Base-by-base conservation (phyloP, 2,329 filamentous ascomycete genomes). In the Alternaria postmessia region DNA sequence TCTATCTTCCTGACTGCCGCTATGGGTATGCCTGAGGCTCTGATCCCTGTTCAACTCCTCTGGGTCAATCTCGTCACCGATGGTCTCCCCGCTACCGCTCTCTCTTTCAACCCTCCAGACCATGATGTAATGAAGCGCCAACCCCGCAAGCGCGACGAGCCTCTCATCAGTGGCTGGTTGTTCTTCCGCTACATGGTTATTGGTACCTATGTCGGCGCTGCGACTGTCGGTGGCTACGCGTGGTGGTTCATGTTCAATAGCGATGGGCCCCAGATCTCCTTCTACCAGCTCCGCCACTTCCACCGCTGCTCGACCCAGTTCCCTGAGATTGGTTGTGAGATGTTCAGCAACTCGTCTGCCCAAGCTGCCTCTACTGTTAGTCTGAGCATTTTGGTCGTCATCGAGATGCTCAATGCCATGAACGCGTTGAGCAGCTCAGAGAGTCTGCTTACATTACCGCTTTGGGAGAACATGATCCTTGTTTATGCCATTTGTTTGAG, bases 171-270 rank as follows among this genome's bases (percentile, higher is more conserved):
- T 44, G 93, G 94, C 61, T 99, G 95, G 95, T 83, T 99, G 39
- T 97, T 99, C 84, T 93, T 98, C 86, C 89, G 95, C 54, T 99
- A 99, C 81, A 89, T 99, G 84, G 89, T 98, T 51, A 95, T 99
- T 71, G 95, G 95, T 63, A 93, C 89, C 8, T 99, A 99, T 67
- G 95, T 99, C 59, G 95, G 95, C 76, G 85, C 93, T 41, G 95
- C 95, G 54, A 99, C 95, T 4, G 96, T 99, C 20, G 93, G 91
- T 74, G 95, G 96, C 46, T 99, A 99, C 76, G 94, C 93, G n/a
- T 99, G 95, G 95, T 99, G 93, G 92, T 99, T 98, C 85, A 94
- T 99, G 91, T 97, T 91, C 84, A 94, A 98, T 82, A 82, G 89
- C 8, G 88, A 89, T 68, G 95, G 95, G 0, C 95, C 95, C 24